Base-by-base conservation (phyloP, 1,284 basidiomycete species). In the Ganoderma leucocontextum region DNA sequence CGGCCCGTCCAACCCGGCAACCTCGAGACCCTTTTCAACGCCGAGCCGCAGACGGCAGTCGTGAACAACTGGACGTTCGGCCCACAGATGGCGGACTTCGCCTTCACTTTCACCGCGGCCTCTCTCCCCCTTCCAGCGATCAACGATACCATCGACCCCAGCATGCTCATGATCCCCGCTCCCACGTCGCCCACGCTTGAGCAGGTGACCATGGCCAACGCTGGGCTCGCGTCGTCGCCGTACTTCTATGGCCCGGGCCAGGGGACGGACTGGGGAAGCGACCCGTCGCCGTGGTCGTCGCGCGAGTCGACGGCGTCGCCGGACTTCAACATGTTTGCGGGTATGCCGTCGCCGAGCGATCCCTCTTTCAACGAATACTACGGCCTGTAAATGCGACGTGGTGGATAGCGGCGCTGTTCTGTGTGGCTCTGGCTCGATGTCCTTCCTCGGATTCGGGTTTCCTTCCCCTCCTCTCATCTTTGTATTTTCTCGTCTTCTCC, bases 71-170 rank as follows among this genome's bases (percentile, higher is more conserved):
- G 47, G 47, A 12, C n/a, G 10, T 25, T 52, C 42, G 17, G 19
- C 47, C 47, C 47, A 4, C 47, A 22, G 3, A 25, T 25, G 9
- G n/a, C 15, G 52, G 52, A 33, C 29, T 55, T 55, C 29, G 8
- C 5, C 15, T 55, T 55, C 33, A 19, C 17, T 29, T 55, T 55
- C 52, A 17, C 13, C 52, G 5, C 33, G 25, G 15, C 12, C 13
- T 13, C 15, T 6, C 29, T 49, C n/a, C n/a, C 47, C n/a, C 22
- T 25, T 8, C 47, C n/a, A 2, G n/a, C 47, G 5, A 4, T 49
- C 42, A 19, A 61, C 60, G 42, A 42, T 9, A 61, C 60, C 39
- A 35, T 61, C 60, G 17, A 47, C 60, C 42, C 60, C 4, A 61
- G 41, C 60, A 12, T 35, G 60, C 60, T 61, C 39, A 29, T 19